Evolutionary conservation across 192 early-diverging fungal species (phyloP).

Genomic region (Backusella liffmaniae): DNA sequence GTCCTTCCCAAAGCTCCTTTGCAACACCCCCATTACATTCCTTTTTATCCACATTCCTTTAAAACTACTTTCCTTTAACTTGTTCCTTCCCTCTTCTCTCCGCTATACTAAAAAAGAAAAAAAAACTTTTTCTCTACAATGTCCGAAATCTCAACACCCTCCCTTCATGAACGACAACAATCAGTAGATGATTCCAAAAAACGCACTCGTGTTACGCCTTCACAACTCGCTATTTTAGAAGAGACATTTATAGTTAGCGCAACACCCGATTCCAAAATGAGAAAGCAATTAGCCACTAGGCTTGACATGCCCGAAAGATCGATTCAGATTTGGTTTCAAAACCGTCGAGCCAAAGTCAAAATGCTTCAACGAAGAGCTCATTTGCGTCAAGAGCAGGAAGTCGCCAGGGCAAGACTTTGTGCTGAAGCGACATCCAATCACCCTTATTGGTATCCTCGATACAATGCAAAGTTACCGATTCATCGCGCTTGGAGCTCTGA

Average conservation of each 20-base stretch:
- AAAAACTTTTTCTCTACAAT: background rate
- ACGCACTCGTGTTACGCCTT: slow-evolving; percentile 61
- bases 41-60: background rate
- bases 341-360: slow-evolving; percentile 78
- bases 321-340: slow-evolving; percentile 88
- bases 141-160: background rate
- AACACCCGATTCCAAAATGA: slow-evolving; percentile 62
- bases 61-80: background rate
- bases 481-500: slow-evolving; percentile 37
- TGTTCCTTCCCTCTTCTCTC: background rate
- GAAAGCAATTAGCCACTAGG: slow-evolving; percentile 62
- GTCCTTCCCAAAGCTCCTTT: background rate
- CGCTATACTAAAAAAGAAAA: background rate
- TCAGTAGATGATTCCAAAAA: slow-evolving; percentile 43
- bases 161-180: background rate
- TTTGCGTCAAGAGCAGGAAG: slow-evolving; percentile 35
- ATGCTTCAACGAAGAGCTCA: slow-evolving; percentile 39
- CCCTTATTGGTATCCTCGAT: background rate
- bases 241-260: slow-evolving; percentile 64
- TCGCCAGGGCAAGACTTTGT: slow-evolving; percentile 22
- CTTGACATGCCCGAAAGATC: slow-evolving; percentile 70
- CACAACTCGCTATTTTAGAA: slow-evolving; percentile 61
- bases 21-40: background rate
- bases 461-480: slow-evolving; percentile 18
- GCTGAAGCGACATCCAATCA: slow-evolving; percentile 9